Base-by-base conservation (phyloP, 164 flowering plant species). In the Aristolochia californica region DNA sequence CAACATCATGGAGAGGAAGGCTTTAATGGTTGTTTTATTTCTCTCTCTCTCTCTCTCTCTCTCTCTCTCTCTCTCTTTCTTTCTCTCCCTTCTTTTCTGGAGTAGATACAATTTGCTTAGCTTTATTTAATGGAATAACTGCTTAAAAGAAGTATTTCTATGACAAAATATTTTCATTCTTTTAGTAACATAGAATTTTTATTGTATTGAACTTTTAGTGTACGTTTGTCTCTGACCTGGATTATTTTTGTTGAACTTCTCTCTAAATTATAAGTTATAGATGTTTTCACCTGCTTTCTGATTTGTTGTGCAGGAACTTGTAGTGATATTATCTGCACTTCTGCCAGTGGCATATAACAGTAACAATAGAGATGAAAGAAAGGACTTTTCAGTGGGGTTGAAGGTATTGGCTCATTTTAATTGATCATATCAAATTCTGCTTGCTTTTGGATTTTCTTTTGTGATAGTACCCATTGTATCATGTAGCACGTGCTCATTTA, bases 281-380 rank as follows among this genome's bases (percentile, higher is more conserved):
- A 34, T 34, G 10, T 34, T 4, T 34, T 28, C 21, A 60, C 15
- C 16, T 58, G 11, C 25, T 66, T 13, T 45, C 63, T 53, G 55
- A 48, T 56, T 22, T 55, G 70, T 23, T 43, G 59, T 43, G 50
- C 84, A 91, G 98, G 97, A 93, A 47, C 86, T 93, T 55, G 75
- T 76, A 24, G 66, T 80, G 58, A 70, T 88, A 61, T 69, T 88
- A 54, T 82, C 87, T 58, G 80, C 96, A 44, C 87, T 93, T 65
- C 94, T 93, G 45, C 94, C 91, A 21, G 95, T 87, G 56, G 78
- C 85, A 48, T 78, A 78, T 73, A 72, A 82, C 5, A 75, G 68
- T 59, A 76, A 69, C 71, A 84, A 53, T 17, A 75, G 77, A 63
- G 90, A 79, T 65, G 90, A 83, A 49, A 72, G 66, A 64, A 74